Percentiles rank a stretch among this genome's conserved stretches.
Conservation (phyloP, 495 filamentous ascomycete species). For the Margaritispora aquatica region DNA sequence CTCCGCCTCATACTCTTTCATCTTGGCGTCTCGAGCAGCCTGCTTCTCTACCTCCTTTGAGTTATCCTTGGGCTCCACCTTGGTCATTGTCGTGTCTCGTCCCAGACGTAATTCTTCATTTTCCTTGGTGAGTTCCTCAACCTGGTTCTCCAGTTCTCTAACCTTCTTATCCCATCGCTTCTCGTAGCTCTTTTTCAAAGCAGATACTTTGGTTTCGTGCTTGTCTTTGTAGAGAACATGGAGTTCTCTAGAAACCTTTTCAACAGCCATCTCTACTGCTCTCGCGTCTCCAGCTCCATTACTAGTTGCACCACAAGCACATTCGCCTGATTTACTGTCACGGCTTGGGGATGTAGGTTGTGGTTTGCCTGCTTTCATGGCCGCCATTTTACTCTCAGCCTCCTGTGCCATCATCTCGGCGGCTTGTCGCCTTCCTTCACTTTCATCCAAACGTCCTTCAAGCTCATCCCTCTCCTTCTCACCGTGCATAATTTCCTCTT, state of each 20-base stretch:
- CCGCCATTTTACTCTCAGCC: constrained; percentile 66
- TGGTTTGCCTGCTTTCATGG: constrained; percentile 47
- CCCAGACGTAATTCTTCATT: constrained; percentile 65
- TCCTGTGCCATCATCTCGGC: constrained; percentile 60
- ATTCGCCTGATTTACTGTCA: constrained; percentile 23
- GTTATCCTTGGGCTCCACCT: constrained; percentile 42
- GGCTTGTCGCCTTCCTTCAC: constrained; percentile 61
- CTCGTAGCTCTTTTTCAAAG: constrained; percentile 93
- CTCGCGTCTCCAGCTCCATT: constrained; percentile 23
- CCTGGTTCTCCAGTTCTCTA: constrained; percentile 61
- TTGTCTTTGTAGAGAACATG: constrained; percentile 94
- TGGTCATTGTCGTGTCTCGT: constrained; percentile 58
- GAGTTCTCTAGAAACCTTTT: constrained; percentile 81
- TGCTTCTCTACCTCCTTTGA: constrained; percentile 45
- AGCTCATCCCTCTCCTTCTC: constrained; percentile 74
- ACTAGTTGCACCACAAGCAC: constrained; percentile 19
- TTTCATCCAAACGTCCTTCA: constrained; percentile 62
- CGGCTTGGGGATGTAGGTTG: neutral
- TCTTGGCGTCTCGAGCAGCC: constrained; percentile 42
- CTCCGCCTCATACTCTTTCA: constrained; percentile 55
- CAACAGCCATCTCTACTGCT: constrained; percentile 82
- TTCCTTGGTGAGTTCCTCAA: constrained; percentile 61
- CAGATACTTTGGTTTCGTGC: constrained; percentile 90
- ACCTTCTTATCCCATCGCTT: constrained; percentile 81
- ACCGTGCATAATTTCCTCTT: constrained; percentile 69